Conservation (phyloP, 2,329 filamentous ascomycete species). For the Alternaria arborescens region DNA sequence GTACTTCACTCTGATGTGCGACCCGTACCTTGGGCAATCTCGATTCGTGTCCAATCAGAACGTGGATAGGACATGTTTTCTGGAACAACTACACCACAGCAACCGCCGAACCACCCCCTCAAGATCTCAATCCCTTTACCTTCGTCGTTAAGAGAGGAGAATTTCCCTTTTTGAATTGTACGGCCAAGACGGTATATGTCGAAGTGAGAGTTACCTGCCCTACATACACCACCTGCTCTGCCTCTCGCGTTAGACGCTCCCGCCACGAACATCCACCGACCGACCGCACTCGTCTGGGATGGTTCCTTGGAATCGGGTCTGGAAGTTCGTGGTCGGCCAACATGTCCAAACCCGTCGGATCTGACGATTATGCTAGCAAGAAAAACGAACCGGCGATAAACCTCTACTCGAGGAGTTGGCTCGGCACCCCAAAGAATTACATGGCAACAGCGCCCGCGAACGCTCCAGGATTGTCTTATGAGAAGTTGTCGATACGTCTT, state of each 20-base stretch:
- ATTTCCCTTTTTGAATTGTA: background rate
- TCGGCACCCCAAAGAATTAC: too few species aligned
- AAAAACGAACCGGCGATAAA: too few species aligned
- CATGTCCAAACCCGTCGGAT: too few species aligned
- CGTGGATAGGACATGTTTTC: background rate
- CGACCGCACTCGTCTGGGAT: background rate
- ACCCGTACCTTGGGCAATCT: rapidly evolving
- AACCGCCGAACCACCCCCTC: background rate
- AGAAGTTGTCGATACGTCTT: background rate
- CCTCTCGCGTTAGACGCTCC: background rate
- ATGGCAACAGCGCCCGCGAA: too few species aligned
- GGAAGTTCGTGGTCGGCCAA: too few species aligned
- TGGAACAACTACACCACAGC: background rate
- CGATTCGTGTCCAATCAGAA: background rate
- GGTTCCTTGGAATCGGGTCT: too few species aligned
- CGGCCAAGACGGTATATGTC: background rate
- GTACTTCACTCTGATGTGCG: background rate
- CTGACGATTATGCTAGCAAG: too few species aligned
- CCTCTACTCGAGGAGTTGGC: too few species aligned
- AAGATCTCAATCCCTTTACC: background rate
- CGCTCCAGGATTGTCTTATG: too few species aligned
- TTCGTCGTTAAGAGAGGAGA: rapidly evolving
- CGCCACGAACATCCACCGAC: background rate
- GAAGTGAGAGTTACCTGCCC: background rate
- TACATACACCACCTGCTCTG: background rate